A percentile compares a stretch with the other conserved stretches of the same genome.
phyloP scores from a whole-genome alignment of 192 early-diverging fungal genomes.

The Cladochytrium replicatum region DNA sequence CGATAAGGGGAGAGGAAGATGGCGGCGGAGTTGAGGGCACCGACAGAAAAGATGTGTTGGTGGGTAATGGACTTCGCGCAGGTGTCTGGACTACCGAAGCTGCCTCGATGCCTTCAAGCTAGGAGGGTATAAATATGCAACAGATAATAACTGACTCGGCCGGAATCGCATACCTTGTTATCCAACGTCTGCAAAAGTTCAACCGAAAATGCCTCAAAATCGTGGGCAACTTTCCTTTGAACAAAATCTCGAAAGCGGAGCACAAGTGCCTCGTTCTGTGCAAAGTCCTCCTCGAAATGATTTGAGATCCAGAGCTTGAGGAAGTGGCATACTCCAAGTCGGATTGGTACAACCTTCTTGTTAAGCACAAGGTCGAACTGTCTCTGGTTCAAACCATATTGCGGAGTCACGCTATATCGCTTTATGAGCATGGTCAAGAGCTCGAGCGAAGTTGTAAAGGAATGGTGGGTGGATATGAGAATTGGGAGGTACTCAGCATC shows the following conservation, averaged over 20 bases:
- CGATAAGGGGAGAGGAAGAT: not conserved
- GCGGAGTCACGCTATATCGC: conserved; percentile 35
- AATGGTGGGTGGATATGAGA: conserved; percentile 47
- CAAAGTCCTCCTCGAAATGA: conserved; percentile 46
- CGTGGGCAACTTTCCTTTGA: conserved; percentile 17
- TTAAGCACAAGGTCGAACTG: conserved; percentile 31
- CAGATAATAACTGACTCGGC: too few species aligned
- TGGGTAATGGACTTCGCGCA: too few species aligned
- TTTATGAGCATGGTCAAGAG: conserved; percentile 29
- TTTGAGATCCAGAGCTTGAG: conserved; percentile 31
- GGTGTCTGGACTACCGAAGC: not conserved
- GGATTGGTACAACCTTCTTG: conserved; percentile 33
- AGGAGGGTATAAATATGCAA: too few species aligned
- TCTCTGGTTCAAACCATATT: conserved; percentile 25
- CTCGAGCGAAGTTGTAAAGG: conserved; percentile 40
- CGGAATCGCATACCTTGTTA: conserved; percentile 1
- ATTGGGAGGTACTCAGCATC: conserved; percentile 28
- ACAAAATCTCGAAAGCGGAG: conserved; percentile 40
- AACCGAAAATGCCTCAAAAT: conserved; percentile 31
- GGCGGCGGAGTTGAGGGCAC: too few species aligned
- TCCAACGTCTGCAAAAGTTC: conserved; percentile 26
- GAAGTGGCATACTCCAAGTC: conserved; percentile 30
- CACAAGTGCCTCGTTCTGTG: conserved; percentile 23
- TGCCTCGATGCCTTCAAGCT: not conserved
- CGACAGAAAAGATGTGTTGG: too few species aligned